phyloP scores from a whole-genome alignment of 176 grass and related monocot genomes.

The Zoysia japonica region DNA sequence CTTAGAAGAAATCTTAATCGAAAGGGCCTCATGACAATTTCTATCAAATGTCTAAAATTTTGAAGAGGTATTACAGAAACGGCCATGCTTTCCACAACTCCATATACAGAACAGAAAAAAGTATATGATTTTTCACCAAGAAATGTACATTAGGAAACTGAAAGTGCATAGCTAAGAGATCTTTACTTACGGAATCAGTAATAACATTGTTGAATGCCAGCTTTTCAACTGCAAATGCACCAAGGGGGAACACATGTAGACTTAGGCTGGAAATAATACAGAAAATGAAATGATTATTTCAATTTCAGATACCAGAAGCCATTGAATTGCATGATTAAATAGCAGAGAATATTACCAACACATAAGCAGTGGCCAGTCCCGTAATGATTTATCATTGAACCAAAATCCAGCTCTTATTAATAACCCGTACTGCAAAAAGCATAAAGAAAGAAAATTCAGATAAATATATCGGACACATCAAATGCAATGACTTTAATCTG shows the following conservation, averaged over 20 bases:
- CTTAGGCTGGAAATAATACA: conserved; percentile 61
- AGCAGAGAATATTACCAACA: conserved; percentile 68
- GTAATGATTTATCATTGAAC: conserved; percentile 83
- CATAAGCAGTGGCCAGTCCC: conserved; percentile 95
- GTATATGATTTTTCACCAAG: conserved; percentile 8
- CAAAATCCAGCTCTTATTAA: conserved; percentile 97
- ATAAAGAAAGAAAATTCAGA: conserved; percentile 10
- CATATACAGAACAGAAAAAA: conserved; percentile 7
- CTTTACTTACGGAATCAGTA: conserved; percentile 67
- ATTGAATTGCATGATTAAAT: not conserved
- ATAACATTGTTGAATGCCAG: conserved; percentile 65
- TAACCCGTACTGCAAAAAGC: conserved; percentile 76
- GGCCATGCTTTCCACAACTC: not conserved
- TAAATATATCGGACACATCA: not conserved
- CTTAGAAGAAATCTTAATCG: not conserved
- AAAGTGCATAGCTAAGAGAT: conserved; percentile 28
- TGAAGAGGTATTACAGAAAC: too few relatives aligned
- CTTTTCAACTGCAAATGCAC: conserved; percentile 83
- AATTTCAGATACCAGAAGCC: not conserved
- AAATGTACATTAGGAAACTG: conserved; percentile 1
- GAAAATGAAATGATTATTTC: not conserved
- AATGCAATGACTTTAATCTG: too few relatives aligned
- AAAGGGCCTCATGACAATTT: not conserved
- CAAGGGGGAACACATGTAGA: conserved; percentile 64
- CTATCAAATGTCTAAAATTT: not conserved